Evolutionary conservation across 805 yeast genomes (phyloP).

Genomic region (Candida incommunis): DNA sequence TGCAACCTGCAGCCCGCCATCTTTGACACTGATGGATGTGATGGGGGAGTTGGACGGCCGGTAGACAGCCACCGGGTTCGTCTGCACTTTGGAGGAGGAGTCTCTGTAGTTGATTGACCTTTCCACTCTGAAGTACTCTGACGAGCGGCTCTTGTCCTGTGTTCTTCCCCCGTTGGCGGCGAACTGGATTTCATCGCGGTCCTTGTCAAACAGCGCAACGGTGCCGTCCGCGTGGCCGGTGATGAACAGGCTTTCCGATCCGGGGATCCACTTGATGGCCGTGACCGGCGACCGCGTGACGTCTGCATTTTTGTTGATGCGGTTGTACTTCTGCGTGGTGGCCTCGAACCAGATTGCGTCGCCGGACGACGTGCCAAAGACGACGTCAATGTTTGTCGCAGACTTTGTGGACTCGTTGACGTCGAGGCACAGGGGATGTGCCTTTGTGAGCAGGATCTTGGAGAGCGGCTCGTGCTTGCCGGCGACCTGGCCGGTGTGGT

Average conservation of each 20-base stretch:
- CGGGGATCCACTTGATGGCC: constrained; percentile 34
- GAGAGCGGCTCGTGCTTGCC: constrained; percentile 23
- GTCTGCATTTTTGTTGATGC: constrained; percentile 38
- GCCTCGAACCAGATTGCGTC: constrained; percentile 51
- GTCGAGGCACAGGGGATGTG: constrained; percentile 27
- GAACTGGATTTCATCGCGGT: constrained; percentile 29
- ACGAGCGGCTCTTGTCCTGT: constrained; percentile 8
- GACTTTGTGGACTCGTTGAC: constrained; percentile 20
- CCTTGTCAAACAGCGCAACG: constrained; percentile 35
- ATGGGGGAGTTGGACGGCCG: constrained; percentile 47
- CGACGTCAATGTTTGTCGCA: constrained; percentile 29
- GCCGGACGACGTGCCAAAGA: constrained; percentile 55
- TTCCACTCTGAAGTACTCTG: constrained; percentile 3
- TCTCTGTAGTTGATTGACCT: background rate
- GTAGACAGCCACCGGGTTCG: constrained; percentile 45
- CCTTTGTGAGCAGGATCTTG: constrained; percentile 24
- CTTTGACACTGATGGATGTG: constrained; percentile 27
- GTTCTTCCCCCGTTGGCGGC: constrained; percentile 6
- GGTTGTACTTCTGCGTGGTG: constrained; percentile 30
- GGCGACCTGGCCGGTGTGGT: background rate
- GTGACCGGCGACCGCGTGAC: constrained; percentile 29
- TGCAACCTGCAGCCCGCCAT: constrained; percentile 24
- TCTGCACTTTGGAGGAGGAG: background rate
- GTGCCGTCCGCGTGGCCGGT: constrained; percentile 57
- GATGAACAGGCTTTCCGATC: constrained; percentile 29